These are phyloP conservation scores for Solanum gracilifrons DNA, from an alignment of 257 asterid species.

Conservation along the genomic window DNA sequence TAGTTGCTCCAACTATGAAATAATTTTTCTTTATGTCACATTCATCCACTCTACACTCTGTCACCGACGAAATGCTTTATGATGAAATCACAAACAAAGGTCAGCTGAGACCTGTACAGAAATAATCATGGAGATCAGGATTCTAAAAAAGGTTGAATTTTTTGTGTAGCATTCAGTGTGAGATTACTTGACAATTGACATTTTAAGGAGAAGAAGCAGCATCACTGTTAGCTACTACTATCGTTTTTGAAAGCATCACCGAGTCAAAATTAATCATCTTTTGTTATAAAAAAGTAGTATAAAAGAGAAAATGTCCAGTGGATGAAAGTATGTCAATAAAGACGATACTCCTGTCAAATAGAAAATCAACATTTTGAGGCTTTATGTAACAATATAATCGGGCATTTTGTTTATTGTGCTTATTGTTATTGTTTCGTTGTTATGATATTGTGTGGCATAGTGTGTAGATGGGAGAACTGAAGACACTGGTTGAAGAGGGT, in stretches of 20 bases:
- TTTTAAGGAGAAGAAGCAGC: background rate
- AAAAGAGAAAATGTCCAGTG: background rate
- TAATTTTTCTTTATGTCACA: background rate
- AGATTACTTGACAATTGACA: background rate
- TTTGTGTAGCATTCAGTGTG: background rate
- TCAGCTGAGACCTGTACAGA: background rate
- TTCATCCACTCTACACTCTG: background rate
- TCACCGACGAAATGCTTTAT: background rate
- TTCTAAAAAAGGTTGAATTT: background rate
- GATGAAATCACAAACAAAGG: background rate
- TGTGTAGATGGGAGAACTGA: constrained; percentile 18
- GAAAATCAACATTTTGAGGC: constrained; percentile 8
- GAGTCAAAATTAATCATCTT: background rate
- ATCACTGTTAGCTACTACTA: background rate
- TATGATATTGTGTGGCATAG: background rate
- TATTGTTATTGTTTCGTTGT: background rate
- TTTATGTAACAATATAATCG: background rate
- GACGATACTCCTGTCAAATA: background rate
- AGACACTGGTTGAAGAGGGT: constrained; percentile 28
- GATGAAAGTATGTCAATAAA: background rate
- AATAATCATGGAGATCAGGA: background rate
- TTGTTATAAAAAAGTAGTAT: background rate
- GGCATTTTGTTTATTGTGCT: background rate
- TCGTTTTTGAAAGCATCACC: background rate
- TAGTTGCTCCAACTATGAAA: background rate